Evolutionary conservation across 805 yeast genomes (phyloP).

Genomic region (Pichia scutulata): DNA sequence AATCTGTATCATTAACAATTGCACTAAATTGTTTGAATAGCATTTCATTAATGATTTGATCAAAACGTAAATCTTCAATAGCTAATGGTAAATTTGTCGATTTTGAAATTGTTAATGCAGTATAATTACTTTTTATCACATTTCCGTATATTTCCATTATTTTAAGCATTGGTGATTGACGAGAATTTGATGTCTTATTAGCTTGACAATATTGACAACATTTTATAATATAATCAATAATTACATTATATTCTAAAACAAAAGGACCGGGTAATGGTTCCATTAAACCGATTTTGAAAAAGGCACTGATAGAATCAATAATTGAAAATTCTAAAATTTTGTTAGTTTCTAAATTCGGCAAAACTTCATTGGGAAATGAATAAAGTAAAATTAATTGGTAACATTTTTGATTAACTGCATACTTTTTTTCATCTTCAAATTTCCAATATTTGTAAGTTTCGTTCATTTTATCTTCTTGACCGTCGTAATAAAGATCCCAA

Average conservation of each 20-base stretch:
- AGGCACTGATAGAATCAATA: constrained; percentile 55
- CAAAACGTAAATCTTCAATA: constrained; percentile 19
- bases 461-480: constrained; percentile 21
- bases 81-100: constrained; percentile 12
- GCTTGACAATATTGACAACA: constrained; percentile 26
- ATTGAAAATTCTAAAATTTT: constrained; percentile 38
- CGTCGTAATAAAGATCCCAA: constrained; percentile 31
- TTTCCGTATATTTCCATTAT: constrained; percentile 31
- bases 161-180: constrained; percentile 14
- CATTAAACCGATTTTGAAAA: constrained; percentile 56
- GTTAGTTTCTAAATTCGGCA: not conserved
- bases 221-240: constrained; percentile 33
- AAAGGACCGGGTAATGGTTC: constrained; percentile 65
- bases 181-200: constrained; percentile 34
- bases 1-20: constrained; percentile 49
- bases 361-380: constrained; percentile 3
- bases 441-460: constrained; percentile 38
- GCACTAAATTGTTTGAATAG: constrained; percentile 29
- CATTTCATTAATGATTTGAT: constrained; percentile 30
- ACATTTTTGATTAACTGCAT: constrained; percentile 28
- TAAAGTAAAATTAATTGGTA: constrained; percentile 1
- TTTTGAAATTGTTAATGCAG: constrained; percentile 20
- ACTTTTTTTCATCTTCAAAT: constrained; percentile 1
- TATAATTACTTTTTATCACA: constrained; percentile 25
- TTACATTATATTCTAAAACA: constrained; percentile 36